These are phyloP conservation scores for Penicillium chermesinum DNA, from an alignment of 495 filamentous ascomycete genomes.

Conservation along the genomic window DNA sequence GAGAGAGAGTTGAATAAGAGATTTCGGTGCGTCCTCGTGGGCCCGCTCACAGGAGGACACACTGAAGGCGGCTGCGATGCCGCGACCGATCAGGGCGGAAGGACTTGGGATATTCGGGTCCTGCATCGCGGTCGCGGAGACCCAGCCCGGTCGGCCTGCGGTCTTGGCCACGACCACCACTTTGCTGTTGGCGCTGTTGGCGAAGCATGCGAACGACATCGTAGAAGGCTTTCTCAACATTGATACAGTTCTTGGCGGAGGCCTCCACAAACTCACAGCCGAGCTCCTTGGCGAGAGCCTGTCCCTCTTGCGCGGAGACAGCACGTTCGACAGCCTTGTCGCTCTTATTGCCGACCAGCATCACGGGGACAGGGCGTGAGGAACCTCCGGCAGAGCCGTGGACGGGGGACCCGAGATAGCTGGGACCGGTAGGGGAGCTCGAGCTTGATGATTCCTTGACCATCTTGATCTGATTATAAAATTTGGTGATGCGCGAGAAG, in stretches of 20 bases:
- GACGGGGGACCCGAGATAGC: conserved; percentile 63
- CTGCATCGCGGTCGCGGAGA: conserved; percentile 35
- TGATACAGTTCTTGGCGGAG: conserved; percentile 98
- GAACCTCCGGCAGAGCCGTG: conserved; percentile 52
- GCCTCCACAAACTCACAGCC: conserved; percentile 98
- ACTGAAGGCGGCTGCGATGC: conserved; percentile 37
- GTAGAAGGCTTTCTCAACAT: conserved; percentile 98
- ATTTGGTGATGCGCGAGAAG: conserved; percentile 89
- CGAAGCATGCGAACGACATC: conserved; percentile 90
- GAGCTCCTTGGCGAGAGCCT: conserved; percentile 82
- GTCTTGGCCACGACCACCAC: conserved; percentile 33
- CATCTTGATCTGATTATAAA: conserved; percentile 93
- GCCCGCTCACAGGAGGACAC: conserved; percentile 40
- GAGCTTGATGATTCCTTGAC: conserved; percentile 91
- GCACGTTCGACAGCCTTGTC: conserved; percentile 93
- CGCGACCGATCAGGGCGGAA: conserved; percentile 40
- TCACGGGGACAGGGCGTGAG: conserved; percentile 75
- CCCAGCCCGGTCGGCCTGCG: conserved; percentile 36
- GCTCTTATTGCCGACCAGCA: conserved; percentile 98
- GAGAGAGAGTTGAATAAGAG: no score
- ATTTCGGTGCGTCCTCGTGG: no score
- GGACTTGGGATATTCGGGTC: conserved; percentile 38
- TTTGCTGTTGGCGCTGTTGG: conserved; percentile 63
- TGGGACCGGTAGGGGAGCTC: conserved; percentile 53
- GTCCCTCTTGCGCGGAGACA: conserved; percentile 94